phyloP scores from a whole-genome alignment of 2,329 filamentous ascomycete species.

The Calonectria pseudoreteaudii region DNA sequence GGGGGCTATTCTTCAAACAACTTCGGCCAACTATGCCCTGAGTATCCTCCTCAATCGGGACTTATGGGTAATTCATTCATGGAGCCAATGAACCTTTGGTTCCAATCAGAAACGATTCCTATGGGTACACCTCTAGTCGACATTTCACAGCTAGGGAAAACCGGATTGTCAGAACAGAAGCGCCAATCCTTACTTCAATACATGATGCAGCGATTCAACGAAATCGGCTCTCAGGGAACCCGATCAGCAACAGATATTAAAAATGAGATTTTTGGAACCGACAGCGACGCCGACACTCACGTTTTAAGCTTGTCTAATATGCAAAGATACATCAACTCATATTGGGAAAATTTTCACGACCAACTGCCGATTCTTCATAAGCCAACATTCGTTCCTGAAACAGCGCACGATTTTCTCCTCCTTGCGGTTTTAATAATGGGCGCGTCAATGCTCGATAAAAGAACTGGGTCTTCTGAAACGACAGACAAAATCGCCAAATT shows the following conservation, averaged over 20 bases:
- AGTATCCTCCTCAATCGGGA: slow-evolving; percentile 39
- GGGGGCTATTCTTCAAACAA: slow-evolving; percentile 44
- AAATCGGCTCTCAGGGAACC: slow-evolving; percentile 42
- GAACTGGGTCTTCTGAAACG: slow-evolving; percentile 27
- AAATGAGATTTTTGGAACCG: slow-evolving; percentile 43
- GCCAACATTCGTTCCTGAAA: slow-evolving; percentile 43
- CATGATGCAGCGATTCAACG: slow-evolving; percentile 44
- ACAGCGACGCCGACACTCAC: slow-evolving; percentile 41
- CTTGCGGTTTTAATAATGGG: slow-evolving; percentile 44
- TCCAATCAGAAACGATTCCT: slow-evolving; percentile 41
- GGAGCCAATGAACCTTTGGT: slow-evolving; percentile 44
- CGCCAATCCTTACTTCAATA: slow-evolving; percentile 43
- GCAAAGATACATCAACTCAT: slow-evolving; percentile 42
- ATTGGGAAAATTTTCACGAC: slow-evolving; percentile 45
- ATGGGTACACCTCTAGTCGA: slow-evolving; percentile 40
- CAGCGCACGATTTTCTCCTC: slow-evolving; percentile 42
- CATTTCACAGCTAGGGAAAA: slow-evolving; percentile 39
- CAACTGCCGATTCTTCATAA: slow-evolving; percentile 42
- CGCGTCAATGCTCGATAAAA: slow-evolving; percentile 43
- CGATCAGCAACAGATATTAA: slow-evolving; percentile 44
- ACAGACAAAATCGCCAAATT: slow-evolving; percentile 44
- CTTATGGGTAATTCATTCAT: slow-evolving; percentile 41
- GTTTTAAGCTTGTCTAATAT: slow-evolving; percentile 42
- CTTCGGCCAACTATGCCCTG: slow-evolving; percentile 42
- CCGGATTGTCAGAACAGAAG: slow-evolving; percentile 42